Base-by-base conservation (phyloP, 2,329 filamentous ascomycete species). In the Cephalotrichum gorgonifer region DNA sequence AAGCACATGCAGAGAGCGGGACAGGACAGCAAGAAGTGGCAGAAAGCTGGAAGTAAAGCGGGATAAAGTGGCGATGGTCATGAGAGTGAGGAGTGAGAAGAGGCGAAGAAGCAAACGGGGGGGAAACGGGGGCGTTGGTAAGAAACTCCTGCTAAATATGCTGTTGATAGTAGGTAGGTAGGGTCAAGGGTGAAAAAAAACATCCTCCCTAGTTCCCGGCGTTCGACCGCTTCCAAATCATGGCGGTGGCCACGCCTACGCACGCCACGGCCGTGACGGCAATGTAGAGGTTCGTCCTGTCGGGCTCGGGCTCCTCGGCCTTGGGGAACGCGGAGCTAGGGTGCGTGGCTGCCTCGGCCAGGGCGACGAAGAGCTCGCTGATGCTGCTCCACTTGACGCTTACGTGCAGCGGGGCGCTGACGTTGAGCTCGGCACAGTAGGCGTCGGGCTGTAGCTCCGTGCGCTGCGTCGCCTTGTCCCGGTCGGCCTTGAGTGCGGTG, bases 381-480 rank as follows among this genome's bases (percentile, higher is more conserved):
- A 97, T 95, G 58, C 87, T 94, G 59, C 79, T 83, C 93, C 93
- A 98, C 6, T 85, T 93, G 27, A 93, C 89, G 60, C 88, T 95
- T 48, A 96, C 93, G 68, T 98, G 94, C 38, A 97, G 71, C 6
- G 93, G 93, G 3, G 90, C 83, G 49, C 86, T 83, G 86, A 97
- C 95, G 62, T 87, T 90, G 56, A 95, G 71, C 33, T 78, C 76
- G 46, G 84, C 81, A 1, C 90, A 94, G 66, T 96, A 96, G 54
- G 89, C 84, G 62, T 98, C 93, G 1, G 93, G 93, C 64, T 96
- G 91, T 54, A 85, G 71, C 64, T 95, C 88, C 52, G 86, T 86
- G 51, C 93, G 79, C 67, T 98, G 93, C n/a, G 89, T 96, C 3
- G 91, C 94, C 65, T 95, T 95, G 65, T 98, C 93, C 56, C 86